A percentile compares a stretch with the other conserved stretches of the same genome.
These are phyloP conservation scores for Glycine latifolia DNA, from an alignment of 306 rosid genomes.

Conservation along the genomic window DNA sequence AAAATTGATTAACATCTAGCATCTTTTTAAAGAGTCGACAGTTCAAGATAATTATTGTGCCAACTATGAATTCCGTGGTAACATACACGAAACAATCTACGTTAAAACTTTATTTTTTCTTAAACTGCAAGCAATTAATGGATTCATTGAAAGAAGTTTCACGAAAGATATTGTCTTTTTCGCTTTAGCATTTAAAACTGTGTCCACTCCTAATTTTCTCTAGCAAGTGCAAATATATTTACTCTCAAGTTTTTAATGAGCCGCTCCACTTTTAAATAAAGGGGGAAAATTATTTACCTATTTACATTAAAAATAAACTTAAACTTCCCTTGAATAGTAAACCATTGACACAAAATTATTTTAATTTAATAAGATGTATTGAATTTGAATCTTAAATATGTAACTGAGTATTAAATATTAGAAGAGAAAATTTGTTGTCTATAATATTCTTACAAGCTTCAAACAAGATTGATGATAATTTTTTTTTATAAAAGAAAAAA, in stretches of 20 bases:
- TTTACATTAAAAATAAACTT: not conserved
- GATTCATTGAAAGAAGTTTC: not conserved
- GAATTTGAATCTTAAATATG: too few relatives aligned
- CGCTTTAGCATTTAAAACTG: not conserved
- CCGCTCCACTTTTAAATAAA: not conserved
- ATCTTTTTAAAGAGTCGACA: not conserved
- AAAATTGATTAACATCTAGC: not conserved
- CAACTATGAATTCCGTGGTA: not conserved
- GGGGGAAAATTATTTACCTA: not conserved
- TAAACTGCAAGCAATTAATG: not conserved
- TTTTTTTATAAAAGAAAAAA: too few relatives aligned
- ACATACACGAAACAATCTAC: not conserved
- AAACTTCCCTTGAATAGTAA: too few relatives aligned
- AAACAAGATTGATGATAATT: too few relatives aligned
- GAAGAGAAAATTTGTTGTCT: too few relatives aligned
- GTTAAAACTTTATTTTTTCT: not conserved
- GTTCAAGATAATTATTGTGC: slow-evolving; percentile 19
- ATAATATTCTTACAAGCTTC: too few relatives aligned
- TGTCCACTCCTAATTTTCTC: not conserved
- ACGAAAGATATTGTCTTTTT: not conserved
- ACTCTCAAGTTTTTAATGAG: not conserved
- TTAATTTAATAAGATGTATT: too few relatives aligned
- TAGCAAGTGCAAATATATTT: not conserved
- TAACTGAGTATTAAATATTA: too few relatives aligned
- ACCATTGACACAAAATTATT: too few relatives aligned